Percentiles rank a stretch among this genome's conserved stretches.
Conservation (phyloP, 176 grass and related monocot species). For the Aegilops speltoides region DNA sequence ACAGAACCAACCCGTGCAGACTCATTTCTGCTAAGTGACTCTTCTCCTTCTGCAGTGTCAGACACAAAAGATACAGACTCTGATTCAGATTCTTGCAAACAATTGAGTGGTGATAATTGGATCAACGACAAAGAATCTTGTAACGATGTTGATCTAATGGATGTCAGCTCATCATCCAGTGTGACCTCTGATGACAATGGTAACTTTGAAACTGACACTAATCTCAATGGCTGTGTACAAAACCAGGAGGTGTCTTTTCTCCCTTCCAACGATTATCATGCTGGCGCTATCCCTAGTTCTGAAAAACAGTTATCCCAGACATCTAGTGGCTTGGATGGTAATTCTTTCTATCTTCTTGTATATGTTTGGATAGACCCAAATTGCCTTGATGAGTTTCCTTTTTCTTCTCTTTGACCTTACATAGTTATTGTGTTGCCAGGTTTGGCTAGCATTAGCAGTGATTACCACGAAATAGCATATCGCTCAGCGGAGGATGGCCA, state of each 20-base stretch:
- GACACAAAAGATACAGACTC: conserved; percentile 24
- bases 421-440: conserved; percentile 42
- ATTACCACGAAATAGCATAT: conserved; percentile 35
- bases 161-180: conserved; percentile 67
- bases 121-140: conserved; percentile 49
- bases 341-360: conserved; percentile 21
- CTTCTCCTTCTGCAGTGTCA: conserved; percentile 30
- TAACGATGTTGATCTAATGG: conserved; percentile 61
- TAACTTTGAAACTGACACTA: conserved; percentile 16
- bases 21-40: conserved; percentile 27
- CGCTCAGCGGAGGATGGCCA: conserved; percentile 36
- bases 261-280: conserved; percentile 15
- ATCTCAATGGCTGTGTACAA: conserved; percentile 26
- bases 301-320: conserved; percentile 33
- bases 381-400: not conserved
- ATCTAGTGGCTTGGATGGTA: conserved; percentile 51
- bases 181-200: conserved; percentile 39
- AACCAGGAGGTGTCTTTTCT: conserved; percentile 11
- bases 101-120: conserved; percentile 33
- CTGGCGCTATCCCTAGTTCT: conserved; percentile 19
- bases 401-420: conserved; percentile 18
- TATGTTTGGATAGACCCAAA: not conserved
- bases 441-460: conserved; percentile 24
- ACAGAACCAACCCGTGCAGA: conserved; percentile 27
- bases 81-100: conserved; percentile 37